Base-by-base conservation (phyloP, 169 alveolate species). In the Cryptosporidium bovis region DNA sequence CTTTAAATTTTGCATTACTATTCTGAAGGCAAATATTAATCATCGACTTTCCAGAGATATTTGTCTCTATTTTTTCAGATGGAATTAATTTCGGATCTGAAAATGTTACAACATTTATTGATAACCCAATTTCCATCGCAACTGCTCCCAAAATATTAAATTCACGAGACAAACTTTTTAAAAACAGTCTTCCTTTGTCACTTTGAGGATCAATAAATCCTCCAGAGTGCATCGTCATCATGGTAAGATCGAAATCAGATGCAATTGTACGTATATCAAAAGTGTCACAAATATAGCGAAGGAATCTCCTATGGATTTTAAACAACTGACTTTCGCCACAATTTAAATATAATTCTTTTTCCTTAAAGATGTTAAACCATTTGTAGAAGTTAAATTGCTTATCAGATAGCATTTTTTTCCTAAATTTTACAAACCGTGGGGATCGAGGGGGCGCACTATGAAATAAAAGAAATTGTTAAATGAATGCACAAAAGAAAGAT, bases 141-240 rank as follows among this genome's bases (percentile, higher is more conserved):
- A 24, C 18, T 40, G n/a, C 2, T 10, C 65, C 87, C n/a, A 77
- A 60, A 20, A 77, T 13, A 44, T 77, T 77, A 53, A 77, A 77
- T 16, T 77, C 87, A 20, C 12, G 7, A 18, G 87, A 77, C 48
- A 77, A 40, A 29, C 87, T 77, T 36, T 60, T 60, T 7, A 62
- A 60, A 44, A 77, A 77, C 3, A 58, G 44, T 7, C 24, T 60
- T 8, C 87, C 87, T 20, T 27, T 27, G 8, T 18, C 46, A 77
- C 53, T 53, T 18, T 36, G 44, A n/a, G 87, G 87, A 48, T 77
- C 64, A 24, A 77, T 77, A 15, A 58, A 77, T 20, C 87, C 87
- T 3, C 87, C 87, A 15, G 87, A 77, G 51, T 77, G 87, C 29
- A 29, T 77, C n/a, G 62, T 77, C 87, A 77, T 77, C 71, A 77